Percentiles rank a stretch among this genome's conserved stretches.
phyloP scores from a whole-genome alignment of 1,139 yeast species.

The Saccharomyces hybrid region DNA sequence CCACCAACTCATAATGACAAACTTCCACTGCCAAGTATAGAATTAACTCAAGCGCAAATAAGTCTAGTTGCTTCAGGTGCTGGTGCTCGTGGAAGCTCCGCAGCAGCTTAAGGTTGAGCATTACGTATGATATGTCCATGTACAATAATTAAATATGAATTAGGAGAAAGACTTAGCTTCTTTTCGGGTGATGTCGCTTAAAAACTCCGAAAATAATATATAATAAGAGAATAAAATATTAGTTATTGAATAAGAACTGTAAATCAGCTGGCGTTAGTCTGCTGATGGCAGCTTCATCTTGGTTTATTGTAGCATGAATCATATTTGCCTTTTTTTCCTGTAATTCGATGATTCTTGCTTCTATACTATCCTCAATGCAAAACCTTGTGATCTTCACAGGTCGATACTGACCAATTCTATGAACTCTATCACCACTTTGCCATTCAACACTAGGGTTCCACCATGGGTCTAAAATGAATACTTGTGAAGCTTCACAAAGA shows the following conservation, averaged over 20 bases:
- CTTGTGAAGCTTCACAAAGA: conserved; percentile 94
- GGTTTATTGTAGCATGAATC: conserved; percentile 93
- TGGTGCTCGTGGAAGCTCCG: conserved; percentile 66
- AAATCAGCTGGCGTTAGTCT: conserved; percentile 86
- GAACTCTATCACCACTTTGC: conserved; percentile 98
- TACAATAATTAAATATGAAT: conserved; percentile 35
- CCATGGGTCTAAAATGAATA: conserved; percentile 94
- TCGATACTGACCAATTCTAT: conserved; percentile 90
- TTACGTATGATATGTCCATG: background rate
- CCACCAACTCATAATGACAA: conserved; percentile 43
- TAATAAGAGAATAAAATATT: conserved; percentile 9
- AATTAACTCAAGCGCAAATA: conserved; percentile 52
- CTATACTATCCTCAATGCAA: conserved; percentile 93
- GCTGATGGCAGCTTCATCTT: conserved; percentile 84
- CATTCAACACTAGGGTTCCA: conserved; percentile 98
- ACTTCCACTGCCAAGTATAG: conserved; percentile 49
- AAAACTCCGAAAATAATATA: background rate
- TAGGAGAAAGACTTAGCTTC: background rate
- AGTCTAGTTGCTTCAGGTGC: conserved; percentile 68
- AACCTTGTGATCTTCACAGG: conserved; percentile 92
- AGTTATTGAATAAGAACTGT: conserved; percentile 84
- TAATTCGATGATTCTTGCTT: conserved; percentile 86
- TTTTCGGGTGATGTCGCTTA: background rate
- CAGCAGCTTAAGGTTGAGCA: conserved; percentile 8
- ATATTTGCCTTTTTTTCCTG: conserved; percentile 96